These are phyloP conservation scores for Claviceps sp. DNA, from an alignment of 2,329 filamentous ascomycete genomes.

Conservation along the genomic window DNA sequence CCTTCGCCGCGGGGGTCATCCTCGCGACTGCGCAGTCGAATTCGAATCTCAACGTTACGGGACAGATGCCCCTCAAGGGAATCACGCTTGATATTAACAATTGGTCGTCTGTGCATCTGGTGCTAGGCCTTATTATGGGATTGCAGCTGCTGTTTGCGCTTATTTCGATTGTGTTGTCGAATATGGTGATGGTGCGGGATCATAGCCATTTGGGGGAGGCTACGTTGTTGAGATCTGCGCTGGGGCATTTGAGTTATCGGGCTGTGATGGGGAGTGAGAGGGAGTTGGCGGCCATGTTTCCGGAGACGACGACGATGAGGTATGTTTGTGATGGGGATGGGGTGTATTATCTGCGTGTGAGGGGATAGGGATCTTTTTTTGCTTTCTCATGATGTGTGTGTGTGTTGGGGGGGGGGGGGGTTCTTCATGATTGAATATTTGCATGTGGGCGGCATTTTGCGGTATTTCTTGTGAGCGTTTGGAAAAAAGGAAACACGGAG, in stretches of 20 bases:
- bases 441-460: no score
- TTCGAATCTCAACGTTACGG: conserved; percentile 12
- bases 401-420: no score
- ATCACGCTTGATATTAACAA: conserved; percentile 18
- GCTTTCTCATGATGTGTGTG: no score
- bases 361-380: background rate
- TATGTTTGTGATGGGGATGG: conserved; percentile 5
- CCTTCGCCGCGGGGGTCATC: conserved; percentile 24
- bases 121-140: conserved; percentile 18
- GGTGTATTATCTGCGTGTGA: conserved; percentile 4
- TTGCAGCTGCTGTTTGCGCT: conserved; percentile 18
- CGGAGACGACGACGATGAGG: conserved; percentile 3
- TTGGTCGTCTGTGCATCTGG: conserved; percentile 19
- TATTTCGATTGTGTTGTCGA: conserved; percentile 11
- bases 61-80: conserved; percentile 18
- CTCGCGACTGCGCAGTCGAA: conserved; percentile 20
- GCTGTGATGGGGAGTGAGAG: conserved; percentile 9
- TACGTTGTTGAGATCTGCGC: conserved; percentile 9
- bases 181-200: conserved; percentile 15
- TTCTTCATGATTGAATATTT: no score
- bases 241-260: conserved; percentile 7
- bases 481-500: no score
- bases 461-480: no score
- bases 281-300: conserved; percentile 7
- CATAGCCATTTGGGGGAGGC: conserved; percentile 12